A percentile compares a stretch with the other conserved stretches of the same genome.
These are phyloP conservation scores for Aspergillus fructus DNA, from an alignment of 2,329 filamentous ascomycete species.

Conservation along the genomic window DNA sequence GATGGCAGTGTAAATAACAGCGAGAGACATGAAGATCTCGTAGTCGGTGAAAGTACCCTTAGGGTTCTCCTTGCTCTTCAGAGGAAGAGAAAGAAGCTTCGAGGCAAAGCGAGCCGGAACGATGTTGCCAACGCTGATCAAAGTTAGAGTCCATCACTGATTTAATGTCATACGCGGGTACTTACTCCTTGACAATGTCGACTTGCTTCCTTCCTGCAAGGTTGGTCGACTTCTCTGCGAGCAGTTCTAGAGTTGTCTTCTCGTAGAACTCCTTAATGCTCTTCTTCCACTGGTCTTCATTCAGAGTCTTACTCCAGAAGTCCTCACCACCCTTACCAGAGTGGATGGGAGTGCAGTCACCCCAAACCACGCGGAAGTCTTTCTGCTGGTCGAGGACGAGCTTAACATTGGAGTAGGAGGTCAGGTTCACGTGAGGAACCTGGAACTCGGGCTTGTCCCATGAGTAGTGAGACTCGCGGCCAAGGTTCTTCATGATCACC, in stretches of 20 bases:
- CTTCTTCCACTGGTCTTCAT: conserved; percentile 60
- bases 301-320: conserved; percentile 60
- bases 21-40: conserved; percentile 60
- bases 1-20: conserved; percentile 64
- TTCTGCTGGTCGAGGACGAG: conserved; percentile 60
- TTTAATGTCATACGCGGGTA: background rate
- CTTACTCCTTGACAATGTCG: conserved; percentile 63
- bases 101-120: conserved; percentile 57
- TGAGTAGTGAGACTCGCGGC: conserved; percentile 67
- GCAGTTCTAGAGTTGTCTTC: conserved; percentile 59
- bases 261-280: conserved; percentile 68
- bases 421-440: conserved; percentile 55
- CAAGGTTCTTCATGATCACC: conserved; percentile 67
- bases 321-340: conserved; percentile 58
- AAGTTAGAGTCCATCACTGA: conserved; percentile 9
- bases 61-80: conserved; percentile 54
- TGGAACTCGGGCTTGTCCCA: conserved; percentile 61
- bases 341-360: conserved; percentile 61
- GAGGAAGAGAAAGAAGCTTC: conserved; percentile 54
- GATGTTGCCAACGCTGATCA: conserved; percentile 50
- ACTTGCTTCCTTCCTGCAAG: conserved; percentile 64
- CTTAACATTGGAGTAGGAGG: conserved; percentile 61
- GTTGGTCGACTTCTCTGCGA: conserved; percentile 64
- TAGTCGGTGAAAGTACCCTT: conserved; percentile 56
- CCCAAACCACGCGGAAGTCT: conserved; percentile 66